Conservation (phyloP, 768 basidiomycete genomes). For the Lactifluus echinatus region DNA sequence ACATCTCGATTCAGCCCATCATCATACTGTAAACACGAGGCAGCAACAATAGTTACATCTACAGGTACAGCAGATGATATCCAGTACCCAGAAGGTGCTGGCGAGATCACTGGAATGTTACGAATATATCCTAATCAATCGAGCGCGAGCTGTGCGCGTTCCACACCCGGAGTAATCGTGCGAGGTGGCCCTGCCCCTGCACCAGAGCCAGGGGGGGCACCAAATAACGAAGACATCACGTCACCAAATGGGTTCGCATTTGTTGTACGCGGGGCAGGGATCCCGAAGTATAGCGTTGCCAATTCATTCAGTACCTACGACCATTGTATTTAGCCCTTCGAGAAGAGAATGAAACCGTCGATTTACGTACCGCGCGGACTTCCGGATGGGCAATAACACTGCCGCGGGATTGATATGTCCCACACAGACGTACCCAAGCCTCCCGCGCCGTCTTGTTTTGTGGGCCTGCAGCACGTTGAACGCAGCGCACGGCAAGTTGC, state of each 20-base stretch:
- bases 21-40: not conserved
- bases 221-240: constrained; percentile 83
- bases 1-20: not conserved
- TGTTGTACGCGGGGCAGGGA: constrained; percentile 66
- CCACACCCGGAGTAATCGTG: constrained; percentile 1
- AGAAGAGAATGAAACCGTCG: not conserved
- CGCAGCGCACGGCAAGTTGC: constrained; percentile 82
- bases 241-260: constrained; percentile 78
- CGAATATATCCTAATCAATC: no score
- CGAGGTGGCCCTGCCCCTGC: not conserved
- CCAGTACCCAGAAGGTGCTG: not conserved
- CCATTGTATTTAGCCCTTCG: not conserved
- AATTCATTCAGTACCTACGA: constrained; percentile 59
- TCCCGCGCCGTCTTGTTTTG: constrained; percentile 68
- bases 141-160: constrained; percentile 1
- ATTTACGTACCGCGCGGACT: constrained; percentile 34
- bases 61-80: not conserved
- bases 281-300: constrained; percentile 73
- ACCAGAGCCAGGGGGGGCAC: constrained; percentile 39
- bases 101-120: no score
- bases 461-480: constrained; percentile 78
- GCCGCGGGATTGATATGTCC: constrained; percentile 72
- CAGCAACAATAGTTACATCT: not conserved
- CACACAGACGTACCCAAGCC: constrained; percentile 78
- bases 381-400: constrained; percentile 50